These are phyloP conservation scores for Nigrospora sphaerica DNA, from an alignment of 2,329 filamentous ascomycete genomes.

Conservation along the genomic window DNA sequence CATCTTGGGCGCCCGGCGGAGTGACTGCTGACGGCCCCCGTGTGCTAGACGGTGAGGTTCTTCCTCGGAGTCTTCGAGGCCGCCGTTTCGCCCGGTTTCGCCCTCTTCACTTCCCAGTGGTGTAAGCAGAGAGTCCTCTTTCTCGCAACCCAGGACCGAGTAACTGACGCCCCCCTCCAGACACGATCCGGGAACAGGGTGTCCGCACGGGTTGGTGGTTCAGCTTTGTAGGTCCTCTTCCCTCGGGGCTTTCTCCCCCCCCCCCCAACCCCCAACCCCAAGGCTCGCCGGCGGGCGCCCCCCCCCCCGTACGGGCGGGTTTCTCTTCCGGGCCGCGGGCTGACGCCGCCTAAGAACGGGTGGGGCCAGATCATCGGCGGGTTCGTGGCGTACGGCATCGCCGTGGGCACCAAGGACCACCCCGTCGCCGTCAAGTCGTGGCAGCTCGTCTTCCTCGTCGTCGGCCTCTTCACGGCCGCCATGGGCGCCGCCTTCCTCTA, in stretches of 20 bases:
- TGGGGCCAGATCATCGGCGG: constrained; percentile 32
- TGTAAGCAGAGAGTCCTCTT: too few relatives aligned
- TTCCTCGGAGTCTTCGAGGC: constrained; percentile 33
- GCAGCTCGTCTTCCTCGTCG: constrained; percentile 55
- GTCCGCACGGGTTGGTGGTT: constrained; percentile 21
- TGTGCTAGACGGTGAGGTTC: constrained; percentile 23
- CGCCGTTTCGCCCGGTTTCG: constrained; percentile 22
- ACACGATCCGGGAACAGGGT: constrained; percentile 19
- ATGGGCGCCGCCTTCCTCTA: constrained; percentile 42
- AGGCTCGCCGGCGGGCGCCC: too few relatives aligned
- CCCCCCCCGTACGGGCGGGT: too few relatives aligned
- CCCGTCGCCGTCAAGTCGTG: constrained; percentile 47
- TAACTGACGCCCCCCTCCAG: neutral
- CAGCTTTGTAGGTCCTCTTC: constrained; percentile 15
- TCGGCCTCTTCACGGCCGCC: constrained; percentile 41
- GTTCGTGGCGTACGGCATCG: constrained; percentile 32
- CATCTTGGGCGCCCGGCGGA: too few relatives aligned
- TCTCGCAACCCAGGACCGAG: neutral
- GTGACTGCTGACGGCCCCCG: too few relatives aligned
- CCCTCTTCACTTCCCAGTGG: constrained; percentile 24
- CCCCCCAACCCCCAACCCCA: neutral
- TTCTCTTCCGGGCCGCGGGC: too few relatives aligned
- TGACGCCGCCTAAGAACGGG: constrained; percentile 12
- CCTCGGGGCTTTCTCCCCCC: too few relatives aligned
- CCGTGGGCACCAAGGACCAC: constrained; percentile 37